Base-by-base conservation (phyloP, 805 yeast genomes). In the Wickerhamiella lipophila region DNA sequence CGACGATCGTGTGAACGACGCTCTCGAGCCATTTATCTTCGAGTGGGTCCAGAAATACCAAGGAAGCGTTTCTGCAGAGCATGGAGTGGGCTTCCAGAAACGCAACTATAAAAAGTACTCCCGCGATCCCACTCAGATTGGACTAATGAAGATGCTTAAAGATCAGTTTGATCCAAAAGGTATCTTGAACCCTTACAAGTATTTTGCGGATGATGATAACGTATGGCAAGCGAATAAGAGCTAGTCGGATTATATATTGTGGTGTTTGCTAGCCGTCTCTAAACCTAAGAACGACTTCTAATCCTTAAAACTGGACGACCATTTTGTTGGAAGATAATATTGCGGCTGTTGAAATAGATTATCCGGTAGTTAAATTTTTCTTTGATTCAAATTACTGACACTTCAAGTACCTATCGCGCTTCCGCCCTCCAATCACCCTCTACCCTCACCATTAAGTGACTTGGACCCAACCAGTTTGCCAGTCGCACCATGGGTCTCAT, bases 31-130 rank as follows among this genome's bases (percentile, higher is more conserved):
- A 42, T 89, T 82, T 67, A 87, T 88, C 22, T 88, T 86, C 62
- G 94, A 88, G 67, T 86, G 87, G 84, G 81, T 88, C 50, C 52
- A 50, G 21, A 53, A 52, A 50, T 54, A 52, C 15, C 30, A 79
- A 26, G 97, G 97, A 18, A 86, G 96, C 1, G 79, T 88, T 50
- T 81, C 94, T 53, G 96, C 97, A 26, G 97, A 88, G 65, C 97
- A 88, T 64, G 97, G 97, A 9, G 71, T 88, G 52, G 97, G 97
- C 1, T 84, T 88, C 75, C 95, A 88, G 60, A 88, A 88, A 80
- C 84, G 81, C 60, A 79, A 83, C 61, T 87, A 81, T 64, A 75
- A 88, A 56, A 78, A 80, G 4, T 88, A 87, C 68, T 75, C 92
- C 47, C 88, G 86, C 70, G 75, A 76, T 54, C 77, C 72, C 11